Percentiles rank a stretch among this genome's conserved stretches.
Evolutionary conservation across 2,329 filamentous ascomycete species (phyloP).

Genomic region (Aspergillus texensis): DNA sequence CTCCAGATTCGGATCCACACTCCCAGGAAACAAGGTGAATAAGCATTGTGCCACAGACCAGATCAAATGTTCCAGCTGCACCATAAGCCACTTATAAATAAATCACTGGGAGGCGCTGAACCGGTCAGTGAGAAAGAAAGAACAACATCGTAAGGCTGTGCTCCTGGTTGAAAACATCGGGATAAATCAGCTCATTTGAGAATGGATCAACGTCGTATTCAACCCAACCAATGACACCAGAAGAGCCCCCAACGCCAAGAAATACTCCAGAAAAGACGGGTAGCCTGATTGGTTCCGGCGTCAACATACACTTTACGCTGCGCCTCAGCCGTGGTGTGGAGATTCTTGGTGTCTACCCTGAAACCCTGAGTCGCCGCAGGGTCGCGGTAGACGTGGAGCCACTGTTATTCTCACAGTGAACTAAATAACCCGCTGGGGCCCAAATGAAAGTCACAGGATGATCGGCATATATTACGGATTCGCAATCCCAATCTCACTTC

Average conservation of each 20-base stretch:
- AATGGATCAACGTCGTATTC: neutral
- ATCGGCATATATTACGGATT: neutral
- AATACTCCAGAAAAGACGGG: neutral
- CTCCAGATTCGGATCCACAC: neutral
- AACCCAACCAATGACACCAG: neutral
- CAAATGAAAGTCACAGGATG: neutral
- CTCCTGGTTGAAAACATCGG: neutral
- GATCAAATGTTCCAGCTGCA: neutral
- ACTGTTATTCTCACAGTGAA: neutral
- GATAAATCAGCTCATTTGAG: neutral
- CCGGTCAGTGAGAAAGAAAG: neutral
- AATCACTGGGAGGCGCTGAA: neutral
- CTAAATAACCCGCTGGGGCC: neutral
- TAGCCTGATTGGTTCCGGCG: neutral
- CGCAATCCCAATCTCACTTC: neutral
- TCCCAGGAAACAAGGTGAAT: neutral
- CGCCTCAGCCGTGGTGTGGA: neutral
- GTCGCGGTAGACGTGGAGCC: neutral
- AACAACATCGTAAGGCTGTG: neutral
- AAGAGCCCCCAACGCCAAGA: neutral
- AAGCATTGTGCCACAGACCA: neutral
- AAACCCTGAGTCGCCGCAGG: neutral
- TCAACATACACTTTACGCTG: neutral
- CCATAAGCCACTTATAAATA: neutral
- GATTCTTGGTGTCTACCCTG: neutral